A percentile compares a stretch with the other conserved stretches of the same genome.
Conservation (phyloP, 257 asterid species). For the Datura wrightii region DNA sequence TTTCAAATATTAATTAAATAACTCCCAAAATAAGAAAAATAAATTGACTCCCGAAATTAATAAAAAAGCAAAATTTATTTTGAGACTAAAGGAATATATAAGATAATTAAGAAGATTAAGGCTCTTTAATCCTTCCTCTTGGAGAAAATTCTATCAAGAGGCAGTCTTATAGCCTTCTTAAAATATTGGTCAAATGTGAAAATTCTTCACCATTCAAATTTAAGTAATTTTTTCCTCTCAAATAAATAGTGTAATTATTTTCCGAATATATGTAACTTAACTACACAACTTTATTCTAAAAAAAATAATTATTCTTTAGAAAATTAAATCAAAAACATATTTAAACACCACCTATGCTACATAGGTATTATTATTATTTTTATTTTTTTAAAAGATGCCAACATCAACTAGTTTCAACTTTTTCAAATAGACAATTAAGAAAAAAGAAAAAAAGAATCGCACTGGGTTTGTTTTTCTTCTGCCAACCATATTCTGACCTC, state of each 20-base stretch:
- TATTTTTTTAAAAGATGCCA: not conserved
- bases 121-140: not conserved
- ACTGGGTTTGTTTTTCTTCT: slow-evolving; percentile 21
- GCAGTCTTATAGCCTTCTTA: not conserved
- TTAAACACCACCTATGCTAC: not conserved
- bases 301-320: not conserved
- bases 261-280: not conserved
- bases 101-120: not conserved
- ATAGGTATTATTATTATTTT: no score
- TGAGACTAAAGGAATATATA: not conserved
- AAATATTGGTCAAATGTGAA: not conserved
- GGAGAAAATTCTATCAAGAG: not conserved
- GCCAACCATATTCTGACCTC: slow-evolving; percentile 36
- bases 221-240: not conserved
- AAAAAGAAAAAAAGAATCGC: not conserved
- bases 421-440: slow-evolving; percentile 19
- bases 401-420: slow-evolving; percentile 22
- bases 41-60: no score
- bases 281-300: not conserved
- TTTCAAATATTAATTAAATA: not conserved
- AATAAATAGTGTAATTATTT: not conserved
- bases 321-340: not conserved
- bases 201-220: not conserved
- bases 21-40: not conserved
- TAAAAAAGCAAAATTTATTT: not conserved